Conservation (phyloP, 176 grass and related monocot genomes). For the Themeda triandra region DNA sequence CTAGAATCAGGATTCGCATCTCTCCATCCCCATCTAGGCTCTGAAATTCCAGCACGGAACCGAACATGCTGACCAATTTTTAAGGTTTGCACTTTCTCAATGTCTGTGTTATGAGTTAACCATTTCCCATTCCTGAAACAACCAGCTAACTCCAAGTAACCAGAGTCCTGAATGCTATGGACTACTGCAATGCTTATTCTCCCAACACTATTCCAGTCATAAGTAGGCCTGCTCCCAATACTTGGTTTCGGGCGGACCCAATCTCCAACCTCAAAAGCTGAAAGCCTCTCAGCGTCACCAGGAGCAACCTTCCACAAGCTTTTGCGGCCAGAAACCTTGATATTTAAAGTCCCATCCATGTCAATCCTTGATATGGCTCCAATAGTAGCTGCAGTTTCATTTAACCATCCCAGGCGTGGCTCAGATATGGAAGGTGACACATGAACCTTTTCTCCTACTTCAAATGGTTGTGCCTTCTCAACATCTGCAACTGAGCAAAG, state of each 20-base stretch:
- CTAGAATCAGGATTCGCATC: constrained; percentile 84
- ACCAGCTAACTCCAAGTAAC: constrained; percentile 88
- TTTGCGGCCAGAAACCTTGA: constrained; percentile 90
- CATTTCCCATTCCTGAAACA: constrained; percentile 97
- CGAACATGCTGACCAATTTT: constrained; percentile 80
- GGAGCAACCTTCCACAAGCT: constrained; percentile 98
- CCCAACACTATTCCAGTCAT: constrained; percentile 89
- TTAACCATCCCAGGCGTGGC: constrained; percentile 93
- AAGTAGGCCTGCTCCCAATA: constrained; percentile 77
- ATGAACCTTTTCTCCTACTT: constrained; percentile 88
- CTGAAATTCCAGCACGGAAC: constrained; percentile 73
- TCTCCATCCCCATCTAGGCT: constrained; percentile 99
- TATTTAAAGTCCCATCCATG: constrained; percentile 98
- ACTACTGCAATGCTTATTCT: constrained; percentile 88
- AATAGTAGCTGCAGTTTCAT: constrained; percentile 95
- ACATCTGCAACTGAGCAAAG: constrained; percentile 87
- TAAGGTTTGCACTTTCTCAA: constrained; percentile 84
- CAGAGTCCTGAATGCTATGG: constrained; percentile 97
- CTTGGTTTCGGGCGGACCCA: constrained; percentile 90
- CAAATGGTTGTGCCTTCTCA: constrained; percentile 85
- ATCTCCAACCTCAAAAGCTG: constrained; percentile 96
- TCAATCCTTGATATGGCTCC: constrained; percentile 86
- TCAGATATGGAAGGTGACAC: constrained; percentile 79
- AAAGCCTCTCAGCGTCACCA: constrained; percentile 97
- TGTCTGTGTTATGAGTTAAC: constrained; percentile 88